Percentiles rank a stretch among this genome's conserved stretches.
These are phyloP conservation scores for Entomortierella chlamydospora DNA, from an alignment of 192 early-diverging fungal genomes.

Conservation along the genomic window DNA sequence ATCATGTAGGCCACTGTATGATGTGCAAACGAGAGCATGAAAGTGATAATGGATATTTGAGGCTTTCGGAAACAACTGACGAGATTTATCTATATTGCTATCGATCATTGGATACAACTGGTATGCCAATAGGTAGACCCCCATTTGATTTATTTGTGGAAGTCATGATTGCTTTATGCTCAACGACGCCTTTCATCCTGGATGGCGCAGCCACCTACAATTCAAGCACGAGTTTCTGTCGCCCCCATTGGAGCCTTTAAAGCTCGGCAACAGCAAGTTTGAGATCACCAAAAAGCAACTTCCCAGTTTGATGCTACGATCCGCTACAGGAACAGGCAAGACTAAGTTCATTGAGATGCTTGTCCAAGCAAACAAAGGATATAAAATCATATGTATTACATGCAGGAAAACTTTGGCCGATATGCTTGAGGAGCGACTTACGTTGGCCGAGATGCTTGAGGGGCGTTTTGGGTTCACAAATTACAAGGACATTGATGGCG, in stretches of 20 bases:
- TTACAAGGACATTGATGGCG: slow-evolving; percentile 4
- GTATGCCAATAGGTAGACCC: neutral
- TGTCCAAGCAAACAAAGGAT: slow-evolving; percentile 7
- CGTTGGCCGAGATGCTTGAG: neutral
- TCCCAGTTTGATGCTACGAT: slow-evolving; percentile 19
- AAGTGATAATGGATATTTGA: slow-evolving; percentile 9
- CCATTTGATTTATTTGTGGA: neutral
- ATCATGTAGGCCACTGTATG: neutral
- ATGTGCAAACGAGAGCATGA: slow-evolving; percentile 9
- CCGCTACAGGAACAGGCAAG: slow-evolving; percentile 10
- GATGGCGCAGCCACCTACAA: neutral
- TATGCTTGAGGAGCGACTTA: neutral
- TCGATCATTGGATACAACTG: neutral
- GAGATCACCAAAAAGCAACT: neutral
- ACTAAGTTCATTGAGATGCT: neutral
- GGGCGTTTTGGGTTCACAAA: slow-evolving; percentile 2
- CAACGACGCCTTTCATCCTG: neutral
- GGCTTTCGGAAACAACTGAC: neutral
- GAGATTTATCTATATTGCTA: slow-evolving; percentile 3
- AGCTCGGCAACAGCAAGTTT: neutral
- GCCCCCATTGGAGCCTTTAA: no score
- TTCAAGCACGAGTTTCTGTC: slow-evolving; percentile 4
- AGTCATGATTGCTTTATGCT: neutral
- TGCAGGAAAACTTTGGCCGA: slow-evolving; percentile 2
- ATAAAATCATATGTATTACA: slow-evolving; percentile 3